These are phyloP conservation scores for Cercospora beticola DNA, from an alignment of 2,329 filamentous ascomycete genomes.

Conservation along the genomic window DNA sequence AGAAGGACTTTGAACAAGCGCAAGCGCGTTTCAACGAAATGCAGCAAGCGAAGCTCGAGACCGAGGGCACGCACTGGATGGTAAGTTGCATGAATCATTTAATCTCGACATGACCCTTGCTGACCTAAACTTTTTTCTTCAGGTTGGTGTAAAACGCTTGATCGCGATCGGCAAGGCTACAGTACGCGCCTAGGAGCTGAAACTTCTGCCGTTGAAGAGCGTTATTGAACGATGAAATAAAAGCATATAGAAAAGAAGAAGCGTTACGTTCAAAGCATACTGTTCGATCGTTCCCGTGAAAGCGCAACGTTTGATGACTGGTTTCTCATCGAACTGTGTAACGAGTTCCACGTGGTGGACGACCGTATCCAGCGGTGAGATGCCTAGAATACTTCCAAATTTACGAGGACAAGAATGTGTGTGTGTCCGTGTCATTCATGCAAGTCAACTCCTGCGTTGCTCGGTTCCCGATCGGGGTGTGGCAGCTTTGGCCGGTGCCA, in stretches of 20 bases:
- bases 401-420: neutral
- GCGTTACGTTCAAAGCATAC: neutral
- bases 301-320: neutral
- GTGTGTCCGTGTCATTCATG: neutral
- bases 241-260: neutral
- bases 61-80: constrained; percentile 53
- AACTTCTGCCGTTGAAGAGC: neutral
- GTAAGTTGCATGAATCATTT: constrained; percentile 39
- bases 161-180: constrained; percentile 43
- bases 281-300: neutral
- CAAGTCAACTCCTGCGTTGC: neutral
- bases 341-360: neutral
- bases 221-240: neutral
- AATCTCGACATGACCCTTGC: neutral
- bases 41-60: constrained; percentile 49
- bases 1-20: constrained; percentile 48
- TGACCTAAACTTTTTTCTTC: neutral
- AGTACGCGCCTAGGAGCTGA: neutral
- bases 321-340: neutral
- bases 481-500: neutral
- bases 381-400: neutral
- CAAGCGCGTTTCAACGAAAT: constrained; percentile 46
- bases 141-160: constrained; percentile 43
- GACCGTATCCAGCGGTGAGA: neutral
- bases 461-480: neutral